A percentile compares a stretch with the other conserved stretches of the same genome.
phyloP scores from a whole-genome alignment of 2,329 filamentous ascomycete genomes.

The Colletotrichum neosansevieriae region DNA sequence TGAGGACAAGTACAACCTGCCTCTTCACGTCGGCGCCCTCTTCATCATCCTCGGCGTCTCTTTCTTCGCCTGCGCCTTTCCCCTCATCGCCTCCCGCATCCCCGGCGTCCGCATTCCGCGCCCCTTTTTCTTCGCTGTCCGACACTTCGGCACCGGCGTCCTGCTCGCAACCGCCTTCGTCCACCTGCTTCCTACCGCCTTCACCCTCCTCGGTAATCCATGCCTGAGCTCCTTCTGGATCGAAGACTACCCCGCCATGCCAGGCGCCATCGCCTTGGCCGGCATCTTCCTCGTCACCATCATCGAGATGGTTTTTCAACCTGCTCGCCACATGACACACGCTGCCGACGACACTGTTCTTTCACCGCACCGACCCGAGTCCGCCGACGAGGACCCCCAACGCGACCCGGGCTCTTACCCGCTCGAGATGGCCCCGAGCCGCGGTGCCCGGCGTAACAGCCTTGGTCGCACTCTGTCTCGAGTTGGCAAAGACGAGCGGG shows the following conservation, averaged over 20 bases:
- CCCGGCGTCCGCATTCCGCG: conserved; percentile 66
- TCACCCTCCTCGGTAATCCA: conserved; percentile 71
- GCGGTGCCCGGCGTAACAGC: conserved; percentile 13
- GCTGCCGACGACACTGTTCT: conserved; percentile 45
- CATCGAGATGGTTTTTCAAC: conserved; percentile 78
- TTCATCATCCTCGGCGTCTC: conserved; percentile 62
- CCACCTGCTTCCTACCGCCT: conserved; percentile 77
- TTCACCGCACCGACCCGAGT: conserved; percentile 33
- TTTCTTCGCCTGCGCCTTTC: conserved; percentile 64
- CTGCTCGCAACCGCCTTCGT: conserved; percentile 82
- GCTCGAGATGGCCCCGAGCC: conserved; percentile 18
- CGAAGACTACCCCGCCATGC: conserved; percentile 79
- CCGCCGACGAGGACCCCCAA: conserved; percentile 9
- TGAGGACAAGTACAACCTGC: conserved; percentile 62
- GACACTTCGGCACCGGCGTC: conserved; percentile 84
- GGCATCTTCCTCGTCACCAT: conserved; percentile 83
- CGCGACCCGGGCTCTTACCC: background rate
- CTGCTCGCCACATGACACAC: conserved; percentile 49
- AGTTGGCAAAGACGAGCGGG: conserved; percentile 17
- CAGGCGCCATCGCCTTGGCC: conserved; percentile 83
- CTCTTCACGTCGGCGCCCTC: conserved; percentile 69
- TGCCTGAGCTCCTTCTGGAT: conserved; percentile 83
- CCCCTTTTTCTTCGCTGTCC: conserved; percentile 67
- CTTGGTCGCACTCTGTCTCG: conserved; percentile 35
- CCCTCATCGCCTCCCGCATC: conserved; percentile 65